These are phyloP conservation scores for Rhizopus sp. DNA, from an alignment of 371 early-diverging fungal genomes.

Conservation along the genomic window DNA sequence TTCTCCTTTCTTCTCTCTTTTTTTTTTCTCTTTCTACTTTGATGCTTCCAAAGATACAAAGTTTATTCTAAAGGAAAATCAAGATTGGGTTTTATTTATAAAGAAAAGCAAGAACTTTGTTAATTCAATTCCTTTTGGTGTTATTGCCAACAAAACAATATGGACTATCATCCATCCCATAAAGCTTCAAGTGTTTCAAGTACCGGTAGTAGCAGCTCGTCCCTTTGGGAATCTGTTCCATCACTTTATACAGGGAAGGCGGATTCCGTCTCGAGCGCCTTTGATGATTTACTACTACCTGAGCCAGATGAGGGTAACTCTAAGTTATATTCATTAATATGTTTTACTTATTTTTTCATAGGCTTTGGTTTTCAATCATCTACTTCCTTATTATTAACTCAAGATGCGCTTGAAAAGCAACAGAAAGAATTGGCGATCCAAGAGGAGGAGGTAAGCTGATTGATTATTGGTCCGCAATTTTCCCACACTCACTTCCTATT, in stretches of 20 bases:
- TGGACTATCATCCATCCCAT: slow-evolving; percentile 32
- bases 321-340: too few species aligned
- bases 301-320: slow-evolving; percentile 24
- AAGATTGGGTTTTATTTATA: too few species aligned
- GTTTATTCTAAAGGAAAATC: too few species aligned
- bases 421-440: neutral
- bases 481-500: neutral
- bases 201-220: slow-evolving; percentile 17
- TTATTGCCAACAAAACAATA: slow-evolving; percentile 12
- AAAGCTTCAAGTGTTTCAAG: slow-evolving; percentile 35
- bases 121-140: slow-evolving; percentile 1
- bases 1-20: slow-evolving; percentile 12
- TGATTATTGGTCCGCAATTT: too few species aligned
- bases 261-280: slow-evolving; percentile 22
- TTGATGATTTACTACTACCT: slow-evolving; percentile 19
- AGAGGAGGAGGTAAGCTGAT: too few species aligned
- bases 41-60: neutral
- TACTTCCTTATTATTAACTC: neutral
- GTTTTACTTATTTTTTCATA: neutral
- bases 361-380: neutral
- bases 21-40: slow-evolving; percentile 15
- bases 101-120: neutral
- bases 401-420: neutral
- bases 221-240: slow-evolving; percentile 28
- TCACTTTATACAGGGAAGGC: slow-evolving; percentile 29